Base-by-base conservation (phyloP, 176 grass and related monocot genomes). In the Juncus effusus region DNA sequence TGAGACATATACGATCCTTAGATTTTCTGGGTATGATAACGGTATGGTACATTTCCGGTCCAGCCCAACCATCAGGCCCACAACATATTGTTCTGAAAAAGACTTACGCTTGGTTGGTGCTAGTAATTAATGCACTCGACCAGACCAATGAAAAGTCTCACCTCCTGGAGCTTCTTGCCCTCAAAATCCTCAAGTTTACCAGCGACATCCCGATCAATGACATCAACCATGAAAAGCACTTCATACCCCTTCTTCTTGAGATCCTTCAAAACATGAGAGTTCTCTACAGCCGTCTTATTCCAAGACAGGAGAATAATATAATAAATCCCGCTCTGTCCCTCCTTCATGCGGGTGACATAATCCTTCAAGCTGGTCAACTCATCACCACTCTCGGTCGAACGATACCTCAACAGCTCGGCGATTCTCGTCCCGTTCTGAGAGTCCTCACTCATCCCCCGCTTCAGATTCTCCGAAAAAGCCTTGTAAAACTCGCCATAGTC, bases 341-440 rank as follows among this genome's bases (percentile, higher is more conserved):
- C 93, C 85, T 97, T 97, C 93, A 97, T 97, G 80, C 93, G 82
- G 3, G 93, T 92, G 40, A 97, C 93, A 0, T 92, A 97, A 69
- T 97, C 93, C 85, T 97, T 97, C 3, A 97, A 80, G 82, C 93
- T 97, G 2, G 93, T 97, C 77, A 92, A 14, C 80, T 97, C 93
- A 36, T 97, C 93, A 0, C 93, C 93, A 0, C 93, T 97, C 85
- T 97, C 92, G 51, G 93, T 97, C 4, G 88, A 97, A 76, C 92
- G 88, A 56, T 86, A 97, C 75, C 88, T 89, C 71, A 97, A 70
- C 10, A 97, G 75, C 61, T 97, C 88, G 36, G 88, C 88, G 36
- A 97, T 72, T 78, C 92, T 97, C 10, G 13, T 58, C 60, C 88
- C 92, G 75, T 97, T 97, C 45, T 83, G 39, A 4, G 88, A 82